Evolutionary conservation across 495 filamentous ascomycete species (phyloP).

Genomic region (Pyrenula aspistea): DNA sequence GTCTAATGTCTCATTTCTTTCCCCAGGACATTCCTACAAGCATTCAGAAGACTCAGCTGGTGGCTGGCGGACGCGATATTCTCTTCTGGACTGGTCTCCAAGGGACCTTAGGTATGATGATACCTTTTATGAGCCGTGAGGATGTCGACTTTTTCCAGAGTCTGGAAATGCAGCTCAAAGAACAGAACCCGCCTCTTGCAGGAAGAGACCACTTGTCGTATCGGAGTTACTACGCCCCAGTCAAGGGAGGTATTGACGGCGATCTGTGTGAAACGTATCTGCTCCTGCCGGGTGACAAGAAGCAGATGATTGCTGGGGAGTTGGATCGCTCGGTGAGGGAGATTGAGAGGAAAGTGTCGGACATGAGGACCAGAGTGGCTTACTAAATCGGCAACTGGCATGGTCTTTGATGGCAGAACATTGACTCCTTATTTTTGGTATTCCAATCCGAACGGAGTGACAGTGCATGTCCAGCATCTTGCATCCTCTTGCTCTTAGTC

Average conservation of each 20-base stretch:
- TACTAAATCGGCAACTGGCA: slow-evolving; percentile 37
- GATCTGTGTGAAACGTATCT: slow-evolving; percentile 91
- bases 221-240: slow-evolving; percentile 89
- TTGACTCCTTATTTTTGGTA: slow-evolving; percentile 1
- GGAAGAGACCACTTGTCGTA: slow-evolving; percentile 94
- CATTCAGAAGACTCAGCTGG: slow-evolving; percentile 78
- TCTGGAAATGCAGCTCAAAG: slow-evolving; percentile 73
- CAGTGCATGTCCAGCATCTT: neutral
- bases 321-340: slow-evolving; percentile 81
- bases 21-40: slow-evolving; percentile 85
- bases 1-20: slow-evolving; percentile 78
- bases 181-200: slow-evolving; percentile 73
- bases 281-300: slow-evolving; percentile 68
- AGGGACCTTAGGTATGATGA: slow-evolving; percentile 82
- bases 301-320: slow-evolving; percentile 88
- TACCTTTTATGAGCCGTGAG: slow-evolving; percentile 81
- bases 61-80: slow-evolving; percentile 83
- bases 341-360: slow-evolving; percentile 91
- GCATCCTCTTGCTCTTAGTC: too few species aligned
- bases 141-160: slow-evolving; percentile 97
- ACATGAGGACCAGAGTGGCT: slow-evolving; percentile 79
- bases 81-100: slow-evolving; percentile 90
- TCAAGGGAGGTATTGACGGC: slow-evolving; percentile 96
- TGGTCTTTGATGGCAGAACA: slow-evolving; percentile 1
- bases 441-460: neutral